Evolutionary conservation across 2,329 filamentous ascomycete genomes (phyloP), one percentile per base, ranked within the genome.

Genomic region (Sporothrix humicola): DNA sequence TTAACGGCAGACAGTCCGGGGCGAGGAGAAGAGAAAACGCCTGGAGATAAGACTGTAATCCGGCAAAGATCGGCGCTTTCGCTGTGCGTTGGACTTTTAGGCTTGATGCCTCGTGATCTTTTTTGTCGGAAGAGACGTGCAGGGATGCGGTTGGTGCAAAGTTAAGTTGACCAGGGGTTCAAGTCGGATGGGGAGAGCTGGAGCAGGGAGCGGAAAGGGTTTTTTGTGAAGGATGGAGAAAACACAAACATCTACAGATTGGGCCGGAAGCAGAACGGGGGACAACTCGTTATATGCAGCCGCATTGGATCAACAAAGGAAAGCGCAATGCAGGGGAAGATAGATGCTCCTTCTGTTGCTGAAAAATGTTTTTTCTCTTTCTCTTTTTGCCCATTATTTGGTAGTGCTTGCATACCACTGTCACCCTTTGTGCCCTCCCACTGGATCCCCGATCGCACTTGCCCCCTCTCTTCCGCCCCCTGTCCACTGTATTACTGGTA

Each of bases 1-100:
- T 42, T 44, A 56, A 23, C 13, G 37, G 42, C n/a, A 48, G 20
- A 58, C 42, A 61, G 69, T 10, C 37, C n/a, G 10, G 37, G 20
- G 65, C 23, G n/a, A 58, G 37, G 52, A 42, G 52, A 20, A 26
- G 17, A 61, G 15, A 31, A 50, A 37, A 12, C 15, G 52, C 9
- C 42, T 48, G 37, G 54, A 46, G 44, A 72, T 65, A 72, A 72
- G 69, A 37, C 54, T 46, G 54, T n/a, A 71, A 61, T 46, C 52
- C 31, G 69, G 69, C 42, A 71, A 71, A 48, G 69, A 61, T 71
- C 20, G 69, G 54, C 54, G 69, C 52, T 71, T 61, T 50, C 26
- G 52, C 52, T 17, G 13, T 52, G 52, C n/a, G n/a, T 20, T 50
- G 17, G 58, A 46, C 44, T 15, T 71, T 15, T 5, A 50, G 23